Percentiles rank a stretch among this genome's conserved stretches.
phyloP scores from a whole-genome alignment of 441 rosid genomes.

The Omphalea diandra region DNA sequence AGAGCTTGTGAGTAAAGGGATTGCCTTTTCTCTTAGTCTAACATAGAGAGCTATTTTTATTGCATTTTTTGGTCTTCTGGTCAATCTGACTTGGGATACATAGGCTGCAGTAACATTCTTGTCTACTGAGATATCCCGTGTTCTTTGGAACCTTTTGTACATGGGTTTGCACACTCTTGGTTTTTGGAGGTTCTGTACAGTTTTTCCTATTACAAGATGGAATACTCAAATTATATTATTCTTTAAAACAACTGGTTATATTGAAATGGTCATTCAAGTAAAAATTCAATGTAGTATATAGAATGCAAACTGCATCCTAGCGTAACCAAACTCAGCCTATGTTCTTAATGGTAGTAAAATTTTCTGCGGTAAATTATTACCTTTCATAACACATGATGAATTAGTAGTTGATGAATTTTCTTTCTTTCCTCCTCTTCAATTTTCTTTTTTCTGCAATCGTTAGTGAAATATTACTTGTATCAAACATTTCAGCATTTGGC shows the following conservation, averaged over 20 bases:
- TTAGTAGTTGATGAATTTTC: neutral
- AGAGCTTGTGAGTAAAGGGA: neutral
- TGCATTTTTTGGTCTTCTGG: neutral
- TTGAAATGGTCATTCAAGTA: neutral
- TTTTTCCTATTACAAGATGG: neutral
- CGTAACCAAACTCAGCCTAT: too few relatives aligned
- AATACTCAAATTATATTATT: neutral
- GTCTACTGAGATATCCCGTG: neutral
- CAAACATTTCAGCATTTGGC: slow-evolving; percentile 37
- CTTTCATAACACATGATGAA: neutral
- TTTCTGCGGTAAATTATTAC: neutral
- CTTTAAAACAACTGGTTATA: neutral
- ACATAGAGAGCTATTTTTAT: neutral
- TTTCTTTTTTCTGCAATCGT: slow-evolving; percentile 4
- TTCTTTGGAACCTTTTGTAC: neutral
- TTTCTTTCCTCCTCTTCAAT: neutral
- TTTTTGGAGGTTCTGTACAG: neutral
- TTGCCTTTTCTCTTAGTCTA: neutral
- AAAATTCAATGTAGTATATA: neutral
- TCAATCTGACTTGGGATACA: neutral
- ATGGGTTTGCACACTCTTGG: neutral
- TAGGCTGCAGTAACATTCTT: neutral
- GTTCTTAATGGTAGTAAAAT: neutral
- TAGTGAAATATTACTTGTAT: neutral
- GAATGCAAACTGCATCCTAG: neutral